These are phyloP conservation scores for Phytophthora podocarpi DNA, from an alignment of 352 stramenopile genomes.

Conservation along the genomic window DNA sequence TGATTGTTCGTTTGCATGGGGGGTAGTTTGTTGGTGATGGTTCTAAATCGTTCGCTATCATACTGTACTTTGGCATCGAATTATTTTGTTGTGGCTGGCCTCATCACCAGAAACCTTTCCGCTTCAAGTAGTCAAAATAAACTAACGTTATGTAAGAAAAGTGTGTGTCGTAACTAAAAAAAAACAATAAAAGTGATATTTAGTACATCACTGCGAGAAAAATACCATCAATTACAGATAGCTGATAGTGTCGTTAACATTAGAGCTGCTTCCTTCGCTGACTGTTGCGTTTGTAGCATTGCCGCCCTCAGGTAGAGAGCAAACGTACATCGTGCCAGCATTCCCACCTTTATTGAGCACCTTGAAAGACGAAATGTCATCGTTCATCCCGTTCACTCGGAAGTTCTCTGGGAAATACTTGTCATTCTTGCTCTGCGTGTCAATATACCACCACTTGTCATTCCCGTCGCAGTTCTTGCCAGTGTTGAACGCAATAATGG, in stretches of 20 bases:
- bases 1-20: no score
- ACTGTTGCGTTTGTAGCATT: not conserved
- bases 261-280: not conserved
- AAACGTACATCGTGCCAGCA: slow-evolving; percentile 4
- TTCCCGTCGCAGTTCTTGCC: not conserved
- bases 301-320: not conserved
- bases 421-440: slow-evolving; percentile 11
- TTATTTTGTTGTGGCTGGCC: no score
- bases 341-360: not conserved
- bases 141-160: no score
- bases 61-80: no score
- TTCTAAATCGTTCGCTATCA: no score
- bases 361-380: slow-evolving; percentile 20
- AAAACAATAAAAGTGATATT: no score
- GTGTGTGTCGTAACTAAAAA: not conserved
- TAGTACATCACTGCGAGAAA: no score
- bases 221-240: not conserved
- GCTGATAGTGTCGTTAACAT: not conserved
- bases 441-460: not conserved
- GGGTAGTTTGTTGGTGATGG: no score
- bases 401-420: slow-evolving; percentile 19
- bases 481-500: slow-evolving; percentile 12
- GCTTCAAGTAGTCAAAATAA: no score
- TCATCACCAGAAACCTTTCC: no score
- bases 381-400: slow-evolving; percentile 10